A percentile compares a stretch with the other conserved stretches of the same genome.
phyloP scores from a whole-genome alignment of 306 rosid genomes.

The Vicia villosa region DNA sequence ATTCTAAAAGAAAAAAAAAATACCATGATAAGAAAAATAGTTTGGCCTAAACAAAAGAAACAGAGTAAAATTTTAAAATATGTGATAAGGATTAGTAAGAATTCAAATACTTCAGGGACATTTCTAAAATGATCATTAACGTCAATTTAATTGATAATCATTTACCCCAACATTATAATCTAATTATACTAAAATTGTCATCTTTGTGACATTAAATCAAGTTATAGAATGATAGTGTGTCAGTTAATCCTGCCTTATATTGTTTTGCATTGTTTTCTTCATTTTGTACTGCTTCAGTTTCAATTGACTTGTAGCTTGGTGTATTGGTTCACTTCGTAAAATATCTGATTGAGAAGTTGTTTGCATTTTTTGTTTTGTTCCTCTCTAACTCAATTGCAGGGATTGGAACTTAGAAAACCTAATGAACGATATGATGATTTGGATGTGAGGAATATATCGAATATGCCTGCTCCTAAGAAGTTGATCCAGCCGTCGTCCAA shows the following conservation, averaged over 20 bases:
- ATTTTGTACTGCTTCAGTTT: constrained; percentile 13
- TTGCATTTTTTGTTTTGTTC: constrained; percentile 48
- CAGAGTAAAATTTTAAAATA: background rate
- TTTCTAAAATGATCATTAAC: background rate
- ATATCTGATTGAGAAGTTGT: constrained; percentile 45
- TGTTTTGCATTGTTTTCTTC: constrained; percentile 12
- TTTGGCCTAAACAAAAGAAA: too few species aligned
- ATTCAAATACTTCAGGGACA: background rate
- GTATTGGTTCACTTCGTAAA: constrained; percentile 7
- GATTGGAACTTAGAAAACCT: constrained; percentile 43
- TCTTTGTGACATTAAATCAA: background rate
- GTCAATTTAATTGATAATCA: background rate
- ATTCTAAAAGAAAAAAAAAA: background rate
- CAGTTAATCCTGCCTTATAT: constrained; percentile 1
- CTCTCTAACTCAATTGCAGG: constrained; percentile 65
- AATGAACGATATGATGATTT: constrained; percentile 43
- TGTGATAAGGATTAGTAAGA: background rate
- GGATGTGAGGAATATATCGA: constrained; percentile 65
- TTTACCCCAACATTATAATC: background rate
- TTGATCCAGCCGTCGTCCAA: constrained; percentile 49
- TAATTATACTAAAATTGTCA: too few species aligned
- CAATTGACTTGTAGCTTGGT: constrained; percentile 30
- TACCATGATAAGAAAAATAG: background rate
- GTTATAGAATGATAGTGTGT: constrained; percentile 25
- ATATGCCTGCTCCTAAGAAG: constrained; percentile 87